phyloP scores from a whole-genome alignment of 202 grass and related monocot genomes.

The Panicum hallii region DNA sequence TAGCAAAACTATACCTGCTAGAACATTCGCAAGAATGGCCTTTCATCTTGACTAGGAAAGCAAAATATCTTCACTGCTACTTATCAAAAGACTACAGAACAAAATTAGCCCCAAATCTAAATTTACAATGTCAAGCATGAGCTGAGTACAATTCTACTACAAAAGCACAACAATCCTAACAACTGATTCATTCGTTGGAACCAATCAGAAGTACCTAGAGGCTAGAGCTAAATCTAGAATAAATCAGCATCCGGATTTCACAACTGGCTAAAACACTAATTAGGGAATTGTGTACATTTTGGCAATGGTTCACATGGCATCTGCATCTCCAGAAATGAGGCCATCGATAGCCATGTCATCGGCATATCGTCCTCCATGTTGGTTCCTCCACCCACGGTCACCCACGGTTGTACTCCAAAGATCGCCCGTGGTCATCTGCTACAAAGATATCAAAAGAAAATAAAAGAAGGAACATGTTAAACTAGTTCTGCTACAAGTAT shows the following conservation, averaged over 20 bases:
- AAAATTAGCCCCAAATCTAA: constrained; percentile 27
- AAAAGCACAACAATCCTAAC: constrained; percentile 40
- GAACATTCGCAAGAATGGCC: background rate
- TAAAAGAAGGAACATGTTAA: constrained; percentile 28
- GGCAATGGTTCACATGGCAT: constrained; percentile 40
- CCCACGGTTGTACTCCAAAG: constrained; percentile 45
- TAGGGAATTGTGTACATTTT: constrained; percentile 29
- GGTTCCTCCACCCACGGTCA: constrained; percentile 55
- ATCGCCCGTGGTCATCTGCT: constrained; percentile 35
- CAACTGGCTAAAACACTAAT: constrained; percentile 28
- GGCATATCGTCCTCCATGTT: constrained; percentile 26
- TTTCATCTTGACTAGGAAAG: background rate
- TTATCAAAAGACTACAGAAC: background rate
- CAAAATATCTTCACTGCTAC: background rate
- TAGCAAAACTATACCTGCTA: background rate
- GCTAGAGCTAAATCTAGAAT: constrained; percentile 32
- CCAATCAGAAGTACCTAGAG: constrained; percentile 32
- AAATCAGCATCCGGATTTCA: constrained; percentile 39
- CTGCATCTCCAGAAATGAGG: constrained; percentile 27
- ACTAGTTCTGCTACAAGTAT: background rate
- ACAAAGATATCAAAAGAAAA: background rate
- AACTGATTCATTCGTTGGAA: constrained; percentile 26
- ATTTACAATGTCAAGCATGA: constrained; percentile 39
- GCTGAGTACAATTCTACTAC: constrained; percentile 34
- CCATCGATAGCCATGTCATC: constrained; percentile 42